Conservation (phyloP, 306 rosid genomes). For the Canavalia ensiformis region DNA sequence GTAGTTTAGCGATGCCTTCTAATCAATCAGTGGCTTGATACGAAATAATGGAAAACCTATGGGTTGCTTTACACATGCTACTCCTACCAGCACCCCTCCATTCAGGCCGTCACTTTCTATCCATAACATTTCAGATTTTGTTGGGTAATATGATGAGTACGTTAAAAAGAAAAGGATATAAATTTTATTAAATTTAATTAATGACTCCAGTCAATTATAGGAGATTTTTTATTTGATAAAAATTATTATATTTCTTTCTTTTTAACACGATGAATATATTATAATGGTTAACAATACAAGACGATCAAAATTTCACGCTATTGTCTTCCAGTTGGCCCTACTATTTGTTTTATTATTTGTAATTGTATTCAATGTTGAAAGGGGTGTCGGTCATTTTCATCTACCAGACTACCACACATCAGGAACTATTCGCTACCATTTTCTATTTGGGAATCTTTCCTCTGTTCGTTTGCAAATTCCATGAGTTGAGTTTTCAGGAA, state of each 20-base stretch:
- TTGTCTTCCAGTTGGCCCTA: slow-evolving; percentile 50
- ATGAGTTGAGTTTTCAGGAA: slow-evolving; percentile 45
- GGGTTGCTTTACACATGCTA: slow-evolving; percentile 44
- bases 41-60: slow-evolving; percentile 42
- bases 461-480: slow-evolving; percentile 30
- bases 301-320: slow-evolving; percentile 3
- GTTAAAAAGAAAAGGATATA: too few relatives aligned
- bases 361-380: slow-evolving; percentile 37
- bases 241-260: too few relatives aligned
- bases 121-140: neutral
- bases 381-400: slow-evolving; percentile 64
- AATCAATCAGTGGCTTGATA: slow-evolving; percentile 46
- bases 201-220: too few relatives aligned
- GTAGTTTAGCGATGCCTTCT: slow-evolving; percentile 15
- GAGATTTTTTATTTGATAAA: too few relatives aligned
- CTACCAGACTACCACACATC: slow-evolving; percentile 7
- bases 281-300: too few relatives aligned
- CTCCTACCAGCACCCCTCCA: neutral
- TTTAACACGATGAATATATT: too few relatives aligned
- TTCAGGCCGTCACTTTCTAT: slow-evolving; percentile 55
- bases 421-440: slow-evolving; percentile 44
- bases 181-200: too few relatives aligned
- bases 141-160: too few relatives aligned
- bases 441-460: slow-evolving; percentile 57
- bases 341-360: slow-evolving; percentile 28